A percentile compares a stretch with the other conserved stretches of the same genome.
These are phyloP conservation scores for Malassezia dermatis DNA, from an alignment of 1,284 basidiomycete species.

Conservation along the genomic window DNA sequence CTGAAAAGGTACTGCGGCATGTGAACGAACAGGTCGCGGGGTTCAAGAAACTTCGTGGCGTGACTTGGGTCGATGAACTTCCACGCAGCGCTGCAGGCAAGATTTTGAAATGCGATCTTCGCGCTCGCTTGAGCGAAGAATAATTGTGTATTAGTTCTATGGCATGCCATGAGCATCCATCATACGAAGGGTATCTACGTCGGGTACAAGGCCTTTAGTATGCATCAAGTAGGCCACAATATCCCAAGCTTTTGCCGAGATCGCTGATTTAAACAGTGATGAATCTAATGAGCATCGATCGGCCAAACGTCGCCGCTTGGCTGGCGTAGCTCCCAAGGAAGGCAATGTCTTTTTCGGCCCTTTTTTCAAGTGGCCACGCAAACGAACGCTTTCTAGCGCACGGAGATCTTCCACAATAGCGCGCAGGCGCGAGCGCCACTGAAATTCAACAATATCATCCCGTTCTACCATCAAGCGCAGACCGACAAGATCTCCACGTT, in stretches of 20 bases:
- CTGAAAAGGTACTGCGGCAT: conserved; percentile 20
- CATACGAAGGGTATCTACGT: conserved; percentile 10
- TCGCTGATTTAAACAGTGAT: background rate
- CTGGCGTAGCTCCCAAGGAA: background rate
- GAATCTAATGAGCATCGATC: conserved; percentile 9
- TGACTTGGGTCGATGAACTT: conserved; percentile 36
- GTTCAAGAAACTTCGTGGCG: conserved; percentile 38
- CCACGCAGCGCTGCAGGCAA: conserved; percentile 38
- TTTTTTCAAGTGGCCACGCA: background rate
- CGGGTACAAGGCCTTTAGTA: conserved; percentile 10
- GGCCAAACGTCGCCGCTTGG: conserved; percentile 5
- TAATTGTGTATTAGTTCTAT: background rate
- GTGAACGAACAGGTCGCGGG: conserved; percentile 37
- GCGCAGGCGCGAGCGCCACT: conserved; percentile 9
- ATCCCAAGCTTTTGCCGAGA: conserved; percentile 10
- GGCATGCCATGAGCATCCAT: conserved; percentile 10
- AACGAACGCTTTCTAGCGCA: background rate
- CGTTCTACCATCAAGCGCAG: conserved; percentile 13
- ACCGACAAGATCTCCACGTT: conserved; percentile 1
- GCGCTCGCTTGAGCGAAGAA: background rate
- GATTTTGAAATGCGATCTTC: conserved; percentile 39
- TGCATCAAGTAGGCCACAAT: conserved; percentile 15
- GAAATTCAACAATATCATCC: conserved; percentile 7
- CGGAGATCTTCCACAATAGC: conserved; percentile 2
- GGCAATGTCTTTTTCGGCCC: background rate